A percentile compares a stretch with the other conserved stretches of the same genome.
Evolutionary conservation across 192 early-diverging fungal genomes (phyloP).

Genomic region (Linnemannia hyalina): DNA sequence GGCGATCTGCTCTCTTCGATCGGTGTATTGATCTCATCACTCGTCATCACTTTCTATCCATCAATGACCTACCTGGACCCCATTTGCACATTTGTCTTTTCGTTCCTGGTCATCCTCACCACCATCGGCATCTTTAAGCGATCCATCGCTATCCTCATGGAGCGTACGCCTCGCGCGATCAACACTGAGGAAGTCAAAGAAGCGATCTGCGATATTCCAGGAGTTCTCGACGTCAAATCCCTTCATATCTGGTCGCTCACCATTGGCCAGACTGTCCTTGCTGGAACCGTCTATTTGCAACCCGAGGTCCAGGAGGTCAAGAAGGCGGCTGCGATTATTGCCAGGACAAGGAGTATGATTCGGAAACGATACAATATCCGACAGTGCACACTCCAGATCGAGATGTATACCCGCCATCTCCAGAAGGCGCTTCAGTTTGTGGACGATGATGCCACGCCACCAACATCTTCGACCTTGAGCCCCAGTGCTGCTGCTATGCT

Average conservation of each 20-base stretch:
- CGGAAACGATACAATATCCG: conserved; percentile 64
- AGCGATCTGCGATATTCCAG: conserved; percentile 62
- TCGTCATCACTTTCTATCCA: conserved; percentile 74
- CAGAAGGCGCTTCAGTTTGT: background rate
- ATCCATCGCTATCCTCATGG: conserved; percentile 80
- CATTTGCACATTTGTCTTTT: conserved; percentile 86
- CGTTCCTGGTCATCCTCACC: conserved; percentile 78
- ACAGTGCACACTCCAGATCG: conserved; percentile 68
- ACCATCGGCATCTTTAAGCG: conserved; percentile 76
- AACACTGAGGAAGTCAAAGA: conserved; percentile 59
- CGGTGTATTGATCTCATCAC: conserved; percentile 84
- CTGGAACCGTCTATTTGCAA: conserved; percentile 46
- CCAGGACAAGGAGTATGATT: conserved; percentile 52
- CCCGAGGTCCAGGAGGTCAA: conserved; percentile 32
- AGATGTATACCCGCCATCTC: conserved; percentile 30
- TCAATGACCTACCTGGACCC: conserved; percentile 77
- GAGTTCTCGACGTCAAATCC: conserved; percentile 69
- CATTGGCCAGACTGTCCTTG: conserved; percentile 60
- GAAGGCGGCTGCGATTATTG: conserved; percentile 58
- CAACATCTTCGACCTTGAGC: background rate
- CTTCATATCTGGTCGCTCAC: conserved; percentile 76
- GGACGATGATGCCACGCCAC: background rate
- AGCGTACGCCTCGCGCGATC: conserved; percentile 69
- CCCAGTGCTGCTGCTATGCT: background rate
- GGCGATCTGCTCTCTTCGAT: conserved; percentile 86